A percentile compares a stretch with the other conserved stretches of the same genome.
phyloP scores from a whole-genome alignment of 2,329 filamentous ascomycete species.

The Apiospora arundinis region DNA sequence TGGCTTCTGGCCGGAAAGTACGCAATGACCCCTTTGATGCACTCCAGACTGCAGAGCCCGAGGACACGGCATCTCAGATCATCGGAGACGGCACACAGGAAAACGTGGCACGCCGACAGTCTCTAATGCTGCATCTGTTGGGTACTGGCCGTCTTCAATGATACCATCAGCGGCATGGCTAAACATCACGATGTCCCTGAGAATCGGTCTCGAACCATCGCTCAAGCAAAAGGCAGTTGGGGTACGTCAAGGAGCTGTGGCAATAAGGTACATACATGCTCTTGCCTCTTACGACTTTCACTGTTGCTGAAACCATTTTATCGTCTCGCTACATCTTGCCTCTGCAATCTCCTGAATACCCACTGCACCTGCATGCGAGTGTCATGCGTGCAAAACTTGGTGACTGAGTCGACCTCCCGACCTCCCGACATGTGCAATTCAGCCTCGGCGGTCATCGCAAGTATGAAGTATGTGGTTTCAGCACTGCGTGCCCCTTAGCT shows the following conservation, averaged over 20 bases:
- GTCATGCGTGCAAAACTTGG: not conserved
- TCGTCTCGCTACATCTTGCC: not conserved
- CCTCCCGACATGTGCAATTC: not conserved
- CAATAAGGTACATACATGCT: not conserved
- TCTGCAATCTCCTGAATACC: constrained; percentile 11
- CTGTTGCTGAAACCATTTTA: not conserved
- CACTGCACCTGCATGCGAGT: not conserved
- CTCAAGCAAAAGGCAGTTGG: not conserved
- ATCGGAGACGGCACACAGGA: not conserved
- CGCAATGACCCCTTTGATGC: constrained; percentile 9
- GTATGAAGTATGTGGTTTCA: not conserved
- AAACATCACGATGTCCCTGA: not conserved
- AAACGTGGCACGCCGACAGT: not conserved
- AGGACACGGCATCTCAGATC: constrained; percentile 8
- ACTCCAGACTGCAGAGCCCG: constrained; percentile 4
- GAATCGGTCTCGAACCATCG: not conserved
- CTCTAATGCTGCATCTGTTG: not conserved
- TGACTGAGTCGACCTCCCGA: not conserved
- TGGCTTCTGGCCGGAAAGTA: not conserved
- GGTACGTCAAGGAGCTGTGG: not conserved
- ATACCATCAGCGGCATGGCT: not conserved
- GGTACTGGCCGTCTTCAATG: not conserved
- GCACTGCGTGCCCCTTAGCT: not conserved
- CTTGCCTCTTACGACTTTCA: not conserved
- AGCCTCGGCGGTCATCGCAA: constrained; percentile 4